Conservation (phyloP, 768 basidiomycete genomes). For the Calocybe indica region DNA sequence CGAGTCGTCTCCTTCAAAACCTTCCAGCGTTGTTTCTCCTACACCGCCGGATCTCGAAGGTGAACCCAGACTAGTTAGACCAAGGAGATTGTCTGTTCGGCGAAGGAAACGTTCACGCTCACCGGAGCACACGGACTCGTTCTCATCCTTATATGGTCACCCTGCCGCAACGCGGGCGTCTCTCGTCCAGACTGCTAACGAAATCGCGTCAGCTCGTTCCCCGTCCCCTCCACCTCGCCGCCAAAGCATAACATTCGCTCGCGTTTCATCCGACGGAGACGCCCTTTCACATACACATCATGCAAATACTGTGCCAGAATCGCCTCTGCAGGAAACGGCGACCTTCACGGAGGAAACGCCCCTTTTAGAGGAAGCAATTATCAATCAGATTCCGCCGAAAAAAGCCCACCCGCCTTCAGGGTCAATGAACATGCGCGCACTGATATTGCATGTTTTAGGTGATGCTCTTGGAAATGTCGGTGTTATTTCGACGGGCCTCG, state of each 20-base stretch:
- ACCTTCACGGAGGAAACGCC: constrained; percentile 36
- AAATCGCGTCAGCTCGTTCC: constrained; percentile 58
- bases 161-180: constrained; percentile 68
- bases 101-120: constrained; percentile 19
- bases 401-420: constrained; percentile 25
- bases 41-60: too few species aligned
- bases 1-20: too few species aligned
- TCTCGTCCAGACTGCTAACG: constrained; percentile 78
- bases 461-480: constrained; percentile 98
- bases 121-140: constrained; percentile 29
- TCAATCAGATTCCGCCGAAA: constrained; percentile 10
- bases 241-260: constrained; percentile 15
- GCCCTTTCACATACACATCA: neutral
- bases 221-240: constrained; percentile 31
- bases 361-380: constrained; percentile 22
- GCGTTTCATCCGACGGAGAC: constrained; percentile 19
- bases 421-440: constrained; percentile 98
- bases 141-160: constrained; percentile 67
- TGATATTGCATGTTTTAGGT: constrained; percentile 90
- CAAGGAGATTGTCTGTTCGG: too few species aligned
- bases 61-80: too few species aligned
- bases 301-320: constrained; percentile 1
- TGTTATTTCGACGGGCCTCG: constrained; percentile 89
- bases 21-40: too few species aligned
- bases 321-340: constrained; percentile 6